phyloP scores from a whole-genome alignment of 495 filamentous ascomycete species.

The Penicillium antarcticum region DNA sequence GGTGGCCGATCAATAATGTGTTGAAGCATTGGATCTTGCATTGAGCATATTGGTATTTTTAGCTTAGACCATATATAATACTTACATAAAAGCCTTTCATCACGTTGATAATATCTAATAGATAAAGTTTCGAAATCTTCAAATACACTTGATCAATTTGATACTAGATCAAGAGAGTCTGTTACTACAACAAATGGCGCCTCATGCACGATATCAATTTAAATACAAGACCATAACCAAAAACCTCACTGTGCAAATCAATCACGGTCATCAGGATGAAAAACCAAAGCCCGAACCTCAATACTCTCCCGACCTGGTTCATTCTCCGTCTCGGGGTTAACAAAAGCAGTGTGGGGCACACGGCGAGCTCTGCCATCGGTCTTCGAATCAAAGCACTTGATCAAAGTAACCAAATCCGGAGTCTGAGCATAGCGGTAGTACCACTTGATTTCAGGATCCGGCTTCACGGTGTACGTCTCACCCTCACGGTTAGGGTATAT shows the following conservation, averaged over 20 bases:
- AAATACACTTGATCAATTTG: neutral
- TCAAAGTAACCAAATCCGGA: constrained; percentile 59
- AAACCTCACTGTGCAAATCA: constrained; percentile 11
- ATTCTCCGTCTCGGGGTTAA: constrained; percentile 46
- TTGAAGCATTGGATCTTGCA: neutral
- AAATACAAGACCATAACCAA: neutral
- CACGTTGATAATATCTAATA: too few species aligned
- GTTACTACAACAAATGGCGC: too few species aligned
- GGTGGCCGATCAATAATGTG: neutral
- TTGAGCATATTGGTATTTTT: neutral
- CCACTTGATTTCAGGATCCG: constrained; percentile 46
- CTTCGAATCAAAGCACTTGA: constrained; percentile 73
- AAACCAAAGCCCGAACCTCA: constrained; percentile 59
- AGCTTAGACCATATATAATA: constrained; percentile 3
- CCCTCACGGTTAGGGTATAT: constrained; percentile 50
- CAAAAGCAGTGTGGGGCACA: constrained; percentile 63
- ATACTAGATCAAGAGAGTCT: neutral
- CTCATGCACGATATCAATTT: neutral
- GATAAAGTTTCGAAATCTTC: too few species aligned
- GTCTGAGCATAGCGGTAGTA: constrained; percentile 50
- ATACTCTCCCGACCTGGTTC: constrained; percentile 59
- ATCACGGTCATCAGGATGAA: constrained; percentile 47
- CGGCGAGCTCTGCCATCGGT: constrained; percentile 48
- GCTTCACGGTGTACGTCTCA: constrained; percentile 42
- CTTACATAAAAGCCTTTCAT: neutral